Evolutionary conservation across 148 eudicot genomes (phyloP).

Genomic region (Oxyria digyna): DNA sequence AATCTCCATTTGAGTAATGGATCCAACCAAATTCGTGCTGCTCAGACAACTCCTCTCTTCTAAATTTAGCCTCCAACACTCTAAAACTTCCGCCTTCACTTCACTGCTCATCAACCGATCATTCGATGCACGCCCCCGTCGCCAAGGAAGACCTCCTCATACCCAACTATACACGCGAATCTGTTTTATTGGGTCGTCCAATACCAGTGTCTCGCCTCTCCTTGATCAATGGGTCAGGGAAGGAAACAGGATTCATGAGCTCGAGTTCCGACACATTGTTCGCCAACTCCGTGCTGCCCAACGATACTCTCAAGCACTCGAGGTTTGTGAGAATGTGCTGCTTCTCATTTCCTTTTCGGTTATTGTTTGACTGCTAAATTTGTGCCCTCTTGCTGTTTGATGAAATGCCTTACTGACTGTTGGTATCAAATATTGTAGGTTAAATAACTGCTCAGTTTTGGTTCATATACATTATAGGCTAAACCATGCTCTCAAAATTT

Average conservation of each 20-base stretch:
- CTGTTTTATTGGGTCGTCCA: constrained; percentile 20
- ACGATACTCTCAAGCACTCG: constrained; percentile 36
- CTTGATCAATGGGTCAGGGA: constrained; percentile 36
- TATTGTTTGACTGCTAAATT: not conserved
- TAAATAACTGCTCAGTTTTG: not conserved
- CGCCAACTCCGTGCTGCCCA: constrained; percentile 30
- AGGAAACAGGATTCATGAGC: constrained; percentile 17
- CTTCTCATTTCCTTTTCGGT: not conserved
- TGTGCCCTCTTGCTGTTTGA: constrained; percentile 4
- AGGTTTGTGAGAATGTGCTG: constrained; percentile 19
- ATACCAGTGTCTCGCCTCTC: constrained; percentile 18
- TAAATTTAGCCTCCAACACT: not conserved
- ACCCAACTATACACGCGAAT: constrained; percentile 25
- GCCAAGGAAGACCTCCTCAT: not conserved
- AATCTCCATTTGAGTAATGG: constrained; percentile 6
- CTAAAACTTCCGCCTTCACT: not conserved
- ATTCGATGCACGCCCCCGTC: not conserved
- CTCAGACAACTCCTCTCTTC: constrained; percentile 9
- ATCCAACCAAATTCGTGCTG: not conserved
- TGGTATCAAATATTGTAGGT: not conserved
- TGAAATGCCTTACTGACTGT: not conserved
- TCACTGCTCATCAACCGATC: constrained; percentile 10
- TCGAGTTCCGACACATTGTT: constrained; percentile 25
- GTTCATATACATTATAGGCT: too few species aligned
- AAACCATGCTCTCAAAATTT: not conserved